These are phyloP conservation scores for Beauveria bassiana DNA, from an alignment of 2,329 filamentous ascomycete genomes.

Conservation along the genomic window DNA sequence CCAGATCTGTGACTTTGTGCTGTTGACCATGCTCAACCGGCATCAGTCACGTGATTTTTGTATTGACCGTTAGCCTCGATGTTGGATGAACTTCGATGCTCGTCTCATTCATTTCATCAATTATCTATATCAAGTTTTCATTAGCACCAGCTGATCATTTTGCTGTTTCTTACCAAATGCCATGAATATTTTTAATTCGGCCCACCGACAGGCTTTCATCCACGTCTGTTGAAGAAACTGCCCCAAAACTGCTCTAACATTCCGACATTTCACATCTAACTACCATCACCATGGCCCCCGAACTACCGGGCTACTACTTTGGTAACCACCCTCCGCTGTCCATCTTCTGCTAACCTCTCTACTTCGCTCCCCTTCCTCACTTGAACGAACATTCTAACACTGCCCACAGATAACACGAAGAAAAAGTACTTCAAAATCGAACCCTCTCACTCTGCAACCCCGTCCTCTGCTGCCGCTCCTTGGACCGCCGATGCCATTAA, in stretches of 20 bases:
- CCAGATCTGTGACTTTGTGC: not conserved
- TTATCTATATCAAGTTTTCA: no score
- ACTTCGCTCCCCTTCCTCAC: not conserved
- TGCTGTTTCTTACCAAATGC: not conserved
- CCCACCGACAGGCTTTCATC: not conserved
- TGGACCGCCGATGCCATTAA: constrained; percentile 55
- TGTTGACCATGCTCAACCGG: not conserved
- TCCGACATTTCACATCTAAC: not conserved
- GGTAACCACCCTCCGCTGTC: constrained; percentile 25
- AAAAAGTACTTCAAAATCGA: constrained; percentile 64
- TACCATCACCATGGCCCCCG: constrained; percentile 20
- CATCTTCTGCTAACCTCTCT: not conserved
- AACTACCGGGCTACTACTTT: constrained; percentile 49
- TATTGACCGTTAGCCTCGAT: not conserved
- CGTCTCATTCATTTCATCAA: no score
- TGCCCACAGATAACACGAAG: constrained; percentile 42
- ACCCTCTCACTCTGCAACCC: constrained; percentile 44
- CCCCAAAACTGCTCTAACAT: not conserved
- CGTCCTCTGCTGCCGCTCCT: constrained; percentile 25
- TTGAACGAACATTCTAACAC: not conserved
- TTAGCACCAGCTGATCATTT: no score
- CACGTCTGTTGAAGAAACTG: not conserved
- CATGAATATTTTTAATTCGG: not conserved
- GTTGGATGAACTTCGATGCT: not conserved
- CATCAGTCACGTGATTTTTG: constrained; percentile 2